Evolutionary conservation across 257 asterid species (phyloP).

Genomic region (Schizonepeta tenuifolia): DNA sequence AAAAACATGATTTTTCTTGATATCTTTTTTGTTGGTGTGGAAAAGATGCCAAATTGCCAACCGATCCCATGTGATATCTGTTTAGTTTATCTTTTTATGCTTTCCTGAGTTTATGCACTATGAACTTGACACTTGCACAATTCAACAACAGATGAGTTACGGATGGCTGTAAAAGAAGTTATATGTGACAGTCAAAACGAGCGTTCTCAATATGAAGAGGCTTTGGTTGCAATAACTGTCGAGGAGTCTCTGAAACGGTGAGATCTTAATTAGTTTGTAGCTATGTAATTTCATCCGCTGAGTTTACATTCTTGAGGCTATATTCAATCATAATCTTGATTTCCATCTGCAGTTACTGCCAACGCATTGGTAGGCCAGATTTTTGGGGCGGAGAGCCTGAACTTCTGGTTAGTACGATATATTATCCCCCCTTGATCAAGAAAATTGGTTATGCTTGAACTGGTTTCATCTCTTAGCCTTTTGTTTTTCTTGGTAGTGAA

Average conservation of each 20-base stretch:
- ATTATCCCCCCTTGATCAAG: conserved; percentile 7
- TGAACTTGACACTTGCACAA: conserved; percentile 23
- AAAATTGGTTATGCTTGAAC: not conserved
- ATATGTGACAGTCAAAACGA: conserved; percentile 74
- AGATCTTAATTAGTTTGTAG: conserved; percentile 39
- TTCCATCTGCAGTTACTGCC: conserved; percentile 76
- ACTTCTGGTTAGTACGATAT: conserved; percentile 69
- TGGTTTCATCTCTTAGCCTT: conserved; percentile 10
- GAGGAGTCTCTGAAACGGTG: conserved; percentile 89
- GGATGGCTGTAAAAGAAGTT: conserved; percentile 95
- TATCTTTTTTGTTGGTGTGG: not conserved
- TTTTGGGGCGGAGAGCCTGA: conserved; percentile 99
- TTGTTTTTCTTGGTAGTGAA: not conserved
- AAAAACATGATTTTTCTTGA: not conserved
- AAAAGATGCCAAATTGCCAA: not conserved
- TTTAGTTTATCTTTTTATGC: conserved; percentile 16
- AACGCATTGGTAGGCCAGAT: conserved; percentile 84
- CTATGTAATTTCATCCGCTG: not conserved
- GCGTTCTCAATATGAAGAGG: conserved; percentile 73
- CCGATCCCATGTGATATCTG: not conserved
- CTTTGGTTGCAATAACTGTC: conserved; percentile 84
- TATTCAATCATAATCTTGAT: conserved; percentile 24
- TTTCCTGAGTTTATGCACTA: not conserved
- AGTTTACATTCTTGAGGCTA: conserved; percentile 8
- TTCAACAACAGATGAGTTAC: conserved; percentile 64